Conservation (phyloP, 495 filamentous ascomycete genomes). For the Penicillium argentinense region DNA sequence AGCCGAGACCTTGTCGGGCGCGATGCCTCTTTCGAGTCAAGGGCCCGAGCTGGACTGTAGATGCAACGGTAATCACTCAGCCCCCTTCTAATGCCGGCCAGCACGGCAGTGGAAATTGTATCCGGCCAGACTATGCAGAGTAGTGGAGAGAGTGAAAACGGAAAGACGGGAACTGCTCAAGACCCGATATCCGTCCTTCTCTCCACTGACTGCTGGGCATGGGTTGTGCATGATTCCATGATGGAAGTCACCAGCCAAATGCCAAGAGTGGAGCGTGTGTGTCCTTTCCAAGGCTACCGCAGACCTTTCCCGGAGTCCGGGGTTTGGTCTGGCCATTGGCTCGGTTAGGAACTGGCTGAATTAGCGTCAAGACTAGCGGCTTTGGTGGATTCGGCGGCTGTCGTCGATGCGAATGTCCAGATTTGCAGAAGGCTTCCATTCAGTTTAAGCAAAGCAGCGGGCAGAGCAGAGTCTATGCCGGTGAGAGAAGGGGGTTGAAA, state of each 20-base stretch:
- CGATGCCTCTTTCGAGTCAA: constrained; percentile 20
- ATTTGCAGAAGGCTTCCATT: too few species aligned
- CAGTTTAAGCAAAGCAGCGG: background rate
- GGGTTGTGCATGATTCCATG: background rate
- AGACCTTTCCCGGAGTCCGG: constrained; percentile 5
- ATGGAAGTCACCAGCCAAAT: background rate
- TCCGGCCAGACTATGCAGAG: background rate
- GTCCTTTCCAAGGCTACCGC: background rate
- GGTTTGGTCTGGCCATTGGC: constrained; percentile 7
- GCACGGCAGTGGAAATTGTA: background rate
- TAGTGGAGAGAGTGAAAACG: too few species aligned
- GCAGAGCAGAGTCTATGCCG: constrained; percentile 2
- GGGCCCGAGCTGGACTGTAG: constrained; percentile 16
- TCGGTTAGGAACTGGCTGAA: constrained; percentile 13
- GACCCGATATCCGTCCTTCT: too few species aligned
- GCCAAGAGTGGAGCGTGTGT: constrained; percentile 7
- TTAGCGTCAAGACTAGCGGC: constrained; percentile 1
- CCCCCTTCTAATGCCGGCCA: constrained; percentile 2
- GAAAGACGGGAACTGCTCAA: too few species aligned
- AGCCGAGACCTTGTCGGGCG: constrained; percentile 17
- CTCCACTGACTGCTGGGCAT: too few species aligned
- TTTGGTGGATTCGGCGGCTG: background rate
- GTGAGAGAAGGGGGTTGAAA: background rate
- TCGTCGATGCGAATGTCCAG: background rate
- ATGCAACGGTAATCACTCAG: background rate